Evolutionary conservation across 2,329 filamentous ascomycete species (phyloP), one percentile per base, ranked within the genome.

Genomic region (Truncatella angustata): DNA sequence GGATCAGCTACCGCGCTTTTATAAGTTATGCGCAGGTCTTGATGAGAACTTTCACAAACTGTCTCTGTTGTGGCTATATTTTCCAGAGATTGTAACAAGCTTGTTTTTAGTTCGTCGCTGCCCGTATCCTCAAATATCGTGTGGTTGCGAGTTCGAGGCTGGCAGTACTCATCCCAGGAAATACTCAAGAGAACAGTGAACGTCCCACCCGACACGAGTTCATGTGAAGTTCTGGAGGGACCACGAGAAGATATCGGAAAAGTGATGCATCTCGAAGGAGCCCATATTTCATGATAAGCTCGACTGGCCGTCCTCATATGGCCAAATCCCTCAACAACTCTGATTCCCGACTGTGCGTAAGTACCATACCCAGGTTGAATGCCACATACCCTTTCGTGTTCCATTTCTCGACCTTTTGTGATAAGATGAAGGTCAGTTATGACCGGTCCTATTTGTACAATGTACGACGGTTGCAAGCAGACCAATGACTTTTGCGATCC

Each of bases 171-270:
- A 20, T 43, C 20, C 39, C 39, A 43, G 12, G 43, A 49, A 1
- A 58, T 42, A 0, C 59, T 61, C 3, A 60, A 18, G 0, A 63
- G 14, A 1, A 54, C 23, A 3, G 39, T 50, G 21, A 57, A 28
- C 4, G 21, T 43, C 1, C 47, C 51, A 21, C 40, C 40, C 3
- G 59, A 57, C 18, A 63, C 37, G 0, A 61, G 32, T 18, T 56
- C 46, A 46, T 61, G 58, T 0, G 60, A 59, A 2, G 48, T 3
- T 1, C 40, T 50, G n/a, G 43, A 50, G 1, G 10, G 2, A 1
- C 30, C 23, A 24, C 39, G 45, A 14, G 9, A 0, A n/a, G 53
- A 55, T 10, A 60, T 12, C 4, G 44, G 11, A 9, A 20, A 21
- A 5, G 20, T 43, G 21, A 7, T 9, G n/a, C 11, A 43, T 6